phyloP scores from a whole-genome alignment of 1,139 yeast genomes.

The Candida sanyaensis region DNA sequence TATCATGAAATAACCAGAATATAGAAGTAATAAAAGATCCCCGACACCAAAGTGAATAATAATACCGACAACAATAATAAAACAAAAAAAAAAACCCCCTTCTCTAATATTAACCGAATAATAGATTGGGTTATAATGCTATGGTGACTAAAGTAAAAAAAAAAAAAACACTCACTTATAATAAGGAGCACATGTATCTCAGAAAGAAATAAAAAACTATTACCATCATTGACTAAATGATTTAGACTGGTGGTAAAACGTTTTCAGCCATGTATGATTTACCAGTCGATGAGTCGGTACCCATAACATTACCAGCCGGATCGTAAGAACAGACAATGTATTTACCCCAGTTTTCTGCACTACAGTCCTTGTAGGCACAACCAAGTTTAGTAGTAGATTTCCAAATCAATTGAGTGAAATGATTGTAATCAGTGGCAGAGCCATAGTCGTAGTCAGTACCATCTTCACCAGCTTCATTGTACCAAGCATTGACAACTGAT shows the following conservation, averaged over 20 bases:
- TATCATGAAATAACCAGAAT: neutral
- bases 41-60: neutral
- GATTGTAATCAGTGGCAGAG: constrained; percentile 29
- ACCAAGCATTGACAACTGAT: constrained; percentile 79
- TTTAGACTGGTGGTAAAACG: constrained; percentile 3
- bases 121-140: neutral
- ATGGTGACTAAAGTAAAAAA: constrained; percentile 1
- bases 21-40: constrained; percentile 1
- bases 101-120: neutral
- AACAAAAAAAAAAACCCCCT: neutral
- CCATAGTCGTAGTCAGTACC: constrained; percentile 56
- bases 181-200: neutral
- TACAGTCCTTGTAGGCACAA: constrained; percentile 66
- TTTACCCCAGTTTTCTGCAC: constrained; percentile 45
- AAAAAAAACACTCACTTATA: constrained; percentile 6
- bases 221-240: neutral
- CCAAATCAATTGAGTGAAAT: constrained; percentile 90
- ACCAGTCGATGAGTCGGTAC: constrained; percentile 6
- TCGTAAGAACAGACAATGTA: constrained; percentile 56
- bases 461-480: constrained; percentile 46
- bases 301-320: constrained; percentile 50
- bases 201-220: neutral
- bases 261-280: constrained; percentile 6
- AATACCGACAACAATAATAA: neutral
- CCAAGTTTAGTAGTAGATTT: constrained; percentile 67